Conservation (phyloP, 495 filamentous ascomycete genomes). For the Cercophora sp. region DNA sequence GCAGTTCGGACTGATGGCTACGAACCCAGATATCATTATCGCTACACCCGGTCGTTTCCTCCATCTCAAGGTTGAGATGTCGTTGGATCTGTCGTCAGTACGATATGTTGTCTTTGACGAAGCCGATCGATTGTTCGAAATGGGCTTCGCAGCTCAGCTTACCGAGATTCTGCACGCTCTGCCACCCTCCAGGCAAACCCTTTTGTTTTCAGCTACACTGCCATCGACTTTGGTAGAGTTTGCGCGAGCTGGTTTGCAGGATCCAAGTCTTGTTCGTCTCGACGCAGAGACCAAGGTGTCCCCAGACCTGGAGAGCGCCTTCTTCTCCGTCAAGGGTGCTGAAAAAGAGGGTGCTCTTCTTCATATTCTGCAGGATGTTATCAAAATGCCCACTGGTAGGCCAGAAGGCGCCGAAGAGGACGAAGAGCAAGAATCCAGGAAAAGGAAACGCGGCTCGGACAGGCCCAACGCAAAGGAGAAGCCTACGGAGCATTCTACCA, state of each 20-base stretch:
- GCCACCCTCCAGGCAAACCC: constrained; percentile 77
- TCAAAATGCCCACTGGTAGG: constrained; percentile 81
- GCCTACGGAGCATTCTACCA: constrained; percentile 78
- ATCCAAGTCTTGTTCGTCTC: constrained; percentile 79
- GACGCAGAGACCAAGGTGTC: constrained; percentile 96
- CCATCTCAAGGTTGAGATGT: constrained; percentile 94
- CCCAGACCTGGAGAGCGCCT: constrained; percentile 85
- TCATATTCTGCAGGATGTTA: constrained; percentile 82
- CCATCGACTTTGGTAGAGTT: constrained; percentile 94
- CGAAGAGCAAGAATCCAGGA: constrained; percentile 47
- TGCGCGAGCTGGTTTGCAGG: constrained; percentile 85
- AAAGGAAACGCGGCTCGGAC: constrained; percentile 62
- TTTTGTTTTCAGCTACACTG: constrained; percentile 91
- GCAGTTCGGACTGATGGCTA: constrained; percentile 87
- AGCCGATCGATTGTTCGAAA: constrained; percentile 93
- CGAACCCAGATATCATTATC: constrained; percentile 94
- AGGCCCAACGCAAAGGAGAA: constrained; percentile 46
- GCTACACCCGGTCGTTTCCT: constrained; percentile 94
- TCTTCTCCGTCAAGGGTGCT: constrained; percentile 84
- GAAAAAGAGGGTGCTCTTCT: constrained; percentile 93
- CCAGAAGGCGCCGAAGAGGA: constrained; percentile 50
- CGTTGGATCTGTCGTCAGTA: constrained; percentile 77
- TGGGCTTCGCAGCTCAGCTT: constrained; percentile 92
- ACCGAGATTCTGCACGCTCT: constrained; percentile 89
- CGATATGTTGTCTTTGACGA: constrained; percentile 95